Evolutionary conservation across 108 stramenopile genomes (phyloP), one percentile per base, ranked within the genome.

Genomic region (Skeletonema tropicum): DNA sequence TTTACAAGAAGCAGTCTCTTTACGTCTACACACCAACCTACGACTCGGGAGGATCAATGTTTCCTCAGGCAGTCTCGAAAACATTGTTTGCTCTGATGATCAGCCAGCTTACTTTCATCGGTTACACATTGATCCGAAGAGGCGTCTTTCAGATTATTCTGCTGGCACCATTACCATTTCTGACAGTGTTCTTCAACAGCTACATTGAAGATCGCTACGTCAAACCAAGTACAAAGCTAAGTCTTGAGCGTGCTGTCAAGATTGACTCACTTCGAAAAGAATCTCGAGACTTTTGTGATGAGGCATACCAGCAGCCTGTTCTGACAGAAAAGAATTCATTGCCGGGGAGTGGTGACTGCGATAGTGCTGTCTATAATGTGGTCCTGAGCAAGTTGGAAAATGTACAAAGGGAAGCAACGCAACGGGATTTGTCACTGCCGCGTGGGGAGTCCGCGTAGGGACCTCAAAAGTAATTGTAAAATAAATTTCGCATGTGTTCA

Each of bases 251-350:
- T 14, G 95, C 95, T 13, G 70, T 92, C n/a, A 91, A 92, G 64
- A 86, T 89, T 60, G 95, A 96, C 87, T 84, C 87, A 46, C 74
- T 79, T 12, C 75, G 71, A 74, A 87, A 88, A 5, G 52, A 82
- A 46, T 29, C 75, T 32, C 78, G 81, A 32, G 66, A 87, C 60
- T 96, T 96, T 64, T 81, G 87, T 71, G 79, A 88, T 46, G 73
- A 86, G 60, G 81, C 89, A 1, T 96, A 96, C 65, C 85, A 89
- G 8, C 95, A 96, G 67, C 95, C 95, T 58, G 90, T 96, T n/a
- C 70, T 96, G 62, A 92, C 91, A 26, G 86, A 86, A 82, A 64
- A 60, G 35, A 76, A 84, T 14, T 77, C 84, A 45, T 32, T 73
- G 29, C 94, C 94, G 3, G 68, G 72, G 60, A 52, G 73, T n/a